phyloP scores from a whole-genome alignment of 2,329 filamentous ascomycete species.

The Aspergillus oerlinghausenensis region DNA sequence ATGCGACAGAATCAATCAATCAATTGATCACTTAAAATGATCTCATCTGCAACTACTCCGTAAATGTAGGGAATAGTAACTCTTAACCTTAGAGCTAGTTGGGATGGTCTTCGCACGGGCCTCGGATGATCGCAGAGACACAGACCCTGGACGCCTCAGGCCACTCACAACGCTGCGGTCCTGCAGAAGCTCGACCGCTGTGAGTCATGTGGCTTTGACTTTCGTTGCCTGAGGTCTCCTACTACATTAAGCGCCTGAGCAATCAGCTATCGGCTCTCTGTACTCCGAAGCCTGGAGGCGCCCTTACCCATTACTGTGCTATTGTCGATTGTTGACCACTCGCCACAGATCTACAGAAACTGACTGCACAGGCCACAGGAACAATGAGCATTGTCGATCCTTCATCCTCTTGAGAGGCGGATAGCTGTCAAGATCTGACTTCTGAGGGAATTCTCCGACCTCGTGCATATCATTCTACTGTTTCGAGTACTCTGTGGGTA shows the following conservation, averaged over 20 bases:
- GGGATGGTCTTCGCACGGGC: slow-evolving; percentile 6
- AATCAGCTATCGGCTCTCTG: background rate
- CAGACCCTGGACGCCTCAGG: slow-evolving; percentile 13
- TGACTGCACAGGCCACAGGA: background rate
- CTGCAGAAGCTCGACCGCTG: background rate
- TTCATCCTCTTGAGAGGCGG: background rate
- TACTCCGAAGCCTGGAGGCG: background rate
- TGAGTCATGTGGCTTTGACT: slow-evolving; percentile 4
- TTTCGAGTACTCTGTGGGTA: background rate
- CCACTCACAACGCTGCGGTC: background rate
- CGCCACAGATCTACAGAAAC: background rate
- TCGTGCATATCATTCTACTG: background rate
- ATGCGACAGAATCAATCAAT: background rate
- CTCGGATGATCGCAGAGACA: slow-evolving; percentile 5
- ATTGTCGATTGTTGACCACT: background rate
- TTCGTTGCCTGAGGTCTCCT: background rate
- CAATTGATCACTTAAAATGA: background rate
- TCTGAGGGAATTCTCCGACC: background rate
- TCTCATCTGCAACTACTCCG: background rate
- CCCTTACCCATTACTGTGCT: no score
- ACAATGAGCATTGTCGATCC: background rate
- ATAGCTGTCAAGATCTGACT: background rate
- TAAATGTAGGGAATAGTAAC: background rate
- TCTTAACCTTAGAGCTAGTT: no score
- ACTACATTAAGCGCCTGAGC: background rate